phyloP scores from a whole-genome alignment of 1,284 basidiomycete species.

The Moniliophthora roreri region DNA sequence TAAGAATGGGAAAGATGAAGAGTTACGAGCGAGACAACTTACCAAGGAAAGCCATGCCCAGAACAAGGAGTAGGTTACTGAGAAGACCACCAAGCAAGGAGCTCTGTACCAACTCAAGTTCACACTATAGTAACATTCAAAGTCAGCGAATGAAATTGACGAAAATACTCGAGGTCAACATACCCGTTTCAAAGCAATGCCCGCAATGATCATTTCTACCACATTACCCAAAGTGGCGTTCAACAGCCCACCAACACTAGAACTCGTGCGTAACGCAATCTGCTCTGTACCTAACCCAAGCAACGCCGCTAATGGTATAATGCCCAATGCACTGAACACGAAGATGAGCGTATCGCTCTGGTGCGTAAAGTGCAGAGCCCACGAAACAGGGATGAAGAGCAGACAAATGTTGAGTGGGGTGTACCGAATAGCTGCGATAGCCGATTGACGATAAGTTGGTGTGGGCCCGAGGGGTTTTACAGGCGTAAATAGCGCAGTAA shows the following conservation, averaged over 20 bases:
- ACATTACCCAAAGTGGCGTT: slow-evolving; percentile 66
- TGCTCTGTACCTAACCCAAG: slow-evolving; percentile 70
- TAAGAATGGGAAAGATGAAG: not conserved
- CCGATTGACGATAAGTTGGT: slow-evolving; percentile 36
- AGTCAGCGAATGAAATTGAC: slow-evolving; percentile 35
- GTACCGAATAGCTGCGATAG: slow-evolving; percentile 36
- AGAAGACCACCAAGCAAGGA: slow-evolving; percentile 61
- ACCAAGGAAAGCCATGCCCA: slow-evolving; percentile 60
- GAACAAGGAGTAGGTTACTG: slow-evolving; percentile 67
- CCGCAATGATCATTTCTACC: slow-evolving; percentile 51
- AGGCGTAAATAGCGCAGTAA: slow-evolving; percentile 36
- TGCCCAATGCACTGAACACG: slow-evolving; percentile 47
- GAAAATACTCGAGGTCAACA: slow-evolving; percentile 7
- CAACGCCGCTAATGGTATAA: slow-evolving; percentile 54
- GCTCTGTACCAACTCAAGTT: slow-evolving; percentile 66
- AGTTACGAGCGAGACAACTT: slow-evolving; percentile 17
- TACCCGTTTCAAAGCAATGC: slow-evolving; percentile 40
- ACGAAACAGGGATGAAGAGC: slow-evolving; percentile 53
- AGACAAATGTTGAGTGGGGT: slow-evolving; percentile 47
- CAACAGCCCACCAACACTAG: slow-evolving; percentile 58
- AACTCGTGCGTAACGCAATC: slow-evolving; percentile 54
- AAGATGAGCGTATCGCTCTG: slow-evolving; percentile 55
- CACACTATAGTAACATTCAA: slow-evolving; percentile 45
- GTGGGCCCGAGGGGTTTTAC: slow-evolving; percentile 31
- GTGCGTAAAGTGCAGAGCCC: slow-evolving; percentile 55